phyloP scores from a whole-genome alignment of 257 asterid species.

The Paulownia fortunei region DNA sequence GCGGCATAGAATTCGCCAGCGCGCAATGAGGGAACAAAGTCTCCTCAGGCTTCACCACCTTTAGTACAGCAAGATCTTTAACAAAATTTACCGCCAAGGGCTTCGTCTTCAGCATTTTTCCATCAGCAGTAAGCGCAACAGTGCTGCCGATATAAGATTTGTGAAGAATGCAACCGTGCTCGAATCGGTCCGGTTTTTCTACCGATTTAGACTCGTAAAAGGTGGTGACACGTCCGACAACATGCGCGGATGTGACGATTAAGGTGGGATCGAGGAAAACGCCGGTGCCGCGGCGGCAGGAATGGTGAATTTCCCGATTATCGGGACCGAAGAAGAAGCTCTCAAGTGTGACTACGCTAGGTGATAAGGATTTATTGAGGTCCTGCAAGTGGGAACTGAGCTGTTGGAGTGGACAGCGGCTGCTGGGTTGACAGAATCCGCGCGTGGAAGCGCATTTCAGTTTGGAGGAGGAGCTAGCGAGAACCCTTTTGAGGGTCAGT shows the following conservation, averaged over 20 bases:
- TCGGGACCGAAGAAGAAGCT: conserved; percentile 6
- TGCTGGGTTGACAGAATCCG: conserved; percentile 12
- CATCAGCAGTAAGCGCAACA: not conserved
- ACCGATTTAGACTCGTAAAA: not conserved
- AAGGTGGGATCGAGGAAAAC: not conserved
- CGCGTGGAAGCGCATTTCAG: not conserved
- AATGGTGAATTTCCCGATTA: not conserved
- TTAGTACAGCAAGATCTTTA: not conserved
- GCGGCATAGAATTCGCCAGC: not conserved
- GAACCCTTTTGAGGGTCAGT: not conserved
- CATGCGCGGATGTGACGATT: conserved; percentile 12
- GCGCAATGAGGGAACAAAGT: not conserved
- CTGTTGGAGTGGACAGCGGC: not conserved
- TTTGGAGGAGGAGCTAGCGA: not conserved
- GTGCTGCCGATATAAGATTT: conserved; percentile 1
- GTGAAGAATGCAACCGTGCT: conserved; percentile 7
- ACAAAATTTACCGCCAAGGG: conserved; percentile 7
- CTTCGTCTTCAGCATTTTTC: not conserved
- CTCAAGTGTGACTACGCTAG: not conserved
- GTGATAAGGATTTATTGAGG: not conserved
- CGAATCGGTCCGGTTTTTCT: not conserved
- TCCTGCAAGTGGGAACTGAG: not conserved
- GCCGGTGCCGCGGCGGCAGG: conserved; percentile 2
- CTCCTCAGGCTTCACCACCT: conserved; percentile 10
- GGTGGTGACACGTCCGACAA: conserved; percentile 9